A percentile compares a stretch with the other conserved stretches of the same genome.
phyloP scores from a whole-genome alignment of 2,329 filamentous ascomycete genomes.

The Biscogniauxia mediterranea region DNA sequence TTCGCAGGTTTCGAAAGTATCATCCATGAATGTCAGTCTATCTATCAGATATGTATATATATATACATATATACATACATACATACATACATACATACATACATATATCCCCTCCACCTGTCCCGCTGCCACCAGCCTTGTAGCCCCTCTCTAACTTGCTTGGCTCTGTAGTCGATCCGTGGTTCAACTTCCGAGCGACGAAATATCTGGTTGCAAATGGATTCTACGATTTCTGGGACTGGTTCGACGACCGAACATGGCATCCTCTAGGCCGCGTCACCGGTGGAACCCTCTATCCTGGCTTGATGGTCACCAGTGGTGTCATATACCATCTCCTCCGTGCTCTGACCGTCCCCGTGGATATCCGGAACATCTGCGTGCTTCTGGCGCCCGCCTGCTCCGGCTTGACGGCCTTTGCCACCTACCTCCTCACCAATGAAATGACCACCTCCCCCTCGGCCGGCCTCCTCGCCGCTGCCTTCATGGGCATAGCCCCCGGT shows the following conservation, averaged over 20 bases:
- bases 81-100: constrained; percentile 18
- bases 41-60: constrained; percentile 21
- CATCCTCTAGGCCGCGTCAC: constrained; percentile 97
- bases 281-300: constrained; percentile 96
- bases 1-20: constrained; percentile 89
- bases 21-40: constrained; percentile 98
- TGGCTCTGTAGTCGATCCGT: constrained; percentile 77
- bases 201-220: constrained; percentile 97
- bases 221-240: constrained; percentile 99
- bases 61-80: constrained; percentile 19
- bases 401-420: constrained; percentile 85
- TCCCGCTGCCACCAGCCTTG: constrained; percentile 2
- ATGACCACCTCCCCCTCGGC: constrained; percentile 96
- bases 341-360: constrained; percentile 84
- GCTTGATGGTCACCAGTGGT: constrained; percentile 98
- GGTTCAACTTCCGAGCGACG: constrained; percentile 99
- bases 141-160: constrained; percentile 23
- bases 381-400: constrained; percentile 93
- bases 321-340: constrained; percentile 93
- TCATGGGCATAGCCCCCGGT: constrained; percentile 96
- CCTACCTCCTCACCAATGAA: constrained; percentile 94
- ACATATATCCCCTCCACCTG: constrained; percentile 3
- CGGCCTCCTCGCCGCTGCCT: constrained; percentile 86
- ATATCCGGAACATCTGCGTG: constrained; percentile 98
- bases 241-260: constrained; percentile 99